Evolutionary conservation across 1,139 yeast genomes (phyloP).

Genomic region (Saccharomyces hybrid): DNA sequence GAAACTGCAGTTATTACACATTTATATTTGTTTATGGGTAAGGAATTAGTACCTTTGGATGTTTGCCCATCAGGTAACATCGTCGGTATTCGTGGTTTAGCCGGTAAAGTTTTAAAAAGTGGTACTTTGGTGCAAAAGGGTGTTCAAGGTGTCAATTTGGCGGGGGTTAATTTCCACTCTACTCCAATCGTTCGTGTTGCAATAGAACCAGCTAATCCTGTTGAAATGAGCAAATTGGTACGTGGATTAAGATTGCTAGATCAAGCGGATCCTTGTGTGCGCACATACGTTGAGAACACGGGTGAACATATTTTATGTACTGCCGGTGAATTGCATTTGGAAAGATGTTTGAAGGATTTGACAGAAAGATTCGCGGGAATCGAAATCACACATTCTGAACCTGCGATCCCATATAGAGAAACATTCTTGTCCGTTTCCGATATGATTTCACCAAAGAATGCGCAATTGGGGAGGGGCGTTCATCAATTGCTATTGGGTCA

Average conservation of each 20-base stretch:
- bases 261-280: conserved; percentile 89
- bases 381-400: conserved; percentile 80
- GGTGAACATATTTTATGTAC: conserved; percentile 90
- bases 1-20: conserved; percentile 53
- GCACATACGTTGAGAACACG: conserved; percentile 73
- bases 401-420: conserved; percentile 92
- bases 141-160: conserved; percentile 56
- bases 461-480: conserved; percentile 38
- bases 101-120: conserved; percentile 70
- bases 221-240: conserved; percentile 67
- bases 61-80: conserved; percentile 92
- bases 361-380: conserved; percentile 89
- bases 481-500: conserved; percentile 41
- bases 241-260: conserved; percentile 72
- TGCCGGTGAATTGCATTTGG: conserved; percentile 91
- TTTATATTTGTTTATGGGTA: conserved; percentile 82
- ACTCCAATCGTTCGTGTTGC: conserved; percentile 94
- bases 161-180: conserved; percentile 57
- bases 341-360: conserved; percentile 81
- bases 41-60: conserved; percentile 70
- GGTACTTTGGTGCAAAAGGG: conserved; percentile 63
- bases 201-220: conserved; percentile 83
- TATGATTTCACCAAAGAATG: conserved; percentile 38
- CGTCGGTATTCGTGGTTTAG: conserved; percentile 90
- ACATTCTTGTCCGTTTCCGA: conserved; percentile 51